Base-by-base conservation (phyloP, 371 early-diverging fungal genomes). In the Apophysomyces ossiformis region DNA sequence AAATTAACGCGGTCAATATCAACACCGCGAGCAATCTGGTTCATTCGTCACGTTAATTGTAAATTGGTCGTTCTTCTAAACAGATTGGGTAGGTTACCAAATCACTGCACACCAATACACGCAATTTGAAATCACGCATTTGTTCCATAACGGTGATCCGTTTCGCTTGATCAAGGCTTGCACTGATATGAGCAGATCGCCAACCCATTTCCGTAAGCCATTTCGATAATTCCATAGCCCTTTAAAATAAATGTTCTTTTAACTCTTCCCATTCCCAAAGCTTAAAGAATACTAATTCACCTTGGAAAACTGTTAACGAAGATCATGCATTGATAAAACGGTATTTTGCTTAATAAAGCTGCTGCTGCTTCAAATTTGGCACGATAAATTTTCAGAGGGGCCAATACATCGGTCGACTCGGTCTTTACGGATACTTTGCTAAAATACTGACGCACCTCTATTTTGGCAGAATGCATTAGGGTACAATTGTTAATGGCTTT, bases 1-100 rank as follows among this genome's bases (percentile, higher is more conserved):
- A 99, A 79, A 73, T 95, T 98, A 66, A 99, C 99, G 71, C 98
- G 96, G 39, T 90, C 89, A 69, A 97, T 93, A 75, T 99, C 99
- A 78, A 99, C 96, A 45, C 99, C 99, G 62, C 99, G 92, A 5
- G 99, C 94, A 63, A 99, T 79, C 82, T 82, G 32, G 32, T 26
- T 26, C 32, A 26, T 26, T 26, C 2, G 0, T 26, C 32, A 26
- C 3, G 32, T 26, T 26, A 26, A 26, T 26, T 26, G 32, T 26
- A 26, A 26, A 26, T 2, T 26, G 32, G 32, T 26, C 2, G 32
- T 26, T 26, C 32, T 64, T 37, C 13, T 32, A 26, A 32, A n/a
- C 12, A 3, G 32, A 26, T 26, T 26, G 32, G 32, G 32, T 26
- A 37, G 54, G 70, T 61, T 81, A 87, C 89, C 76, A 94, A 69